Percentiles rank a stretch among this genome's conserved stretches.
Evolutionary conservation across 768 basidiomycete genomes (phyloP).

Genomic region (Gelatoporia subvermispora): DNA sequence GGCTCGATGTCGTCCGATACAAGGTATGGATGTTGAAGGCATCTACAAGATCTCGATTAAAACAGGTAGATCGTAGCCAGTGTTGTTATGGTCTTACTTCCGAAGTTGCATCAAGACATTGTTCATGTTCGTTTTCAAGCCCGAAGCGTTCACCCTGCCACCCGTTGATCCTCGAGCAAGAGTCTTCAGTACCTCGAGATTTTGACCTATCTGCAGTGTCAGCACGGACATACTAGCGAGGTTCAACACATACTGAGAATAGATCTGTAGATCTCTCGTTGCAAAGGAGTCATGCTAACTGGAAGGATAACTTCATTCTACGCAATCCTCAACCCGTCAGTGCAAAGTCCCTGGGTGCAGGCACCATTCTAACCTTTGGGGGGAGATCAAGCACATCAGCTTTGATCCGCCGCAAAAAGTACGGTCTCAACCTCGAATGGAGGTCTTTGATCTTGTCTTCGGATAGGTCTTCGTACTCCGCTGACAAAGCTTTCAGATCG

Average conservation of each 20-base stretch:
- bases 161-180: constrained; percentile 43
- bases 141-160: constrained; percentile 25
- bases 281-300: constrained; percentile 79
- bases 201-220: constrained; percentile 47
- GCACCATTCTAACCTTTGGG: constrained; percentile 57
- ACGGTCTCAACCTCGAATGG: constrained; percentile 75
- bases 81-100: constrained; percentile 47
- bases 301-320: constrained; percentile 92
- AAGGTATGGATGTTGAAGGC: constrained; percentile 89
- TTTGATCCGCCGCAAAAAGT: constrained; percentile 92
- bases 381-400: constrained; percentile 90
- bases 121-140: constrained; percentile 56
- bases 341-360: not conserved
- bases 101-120: constrained; percentile 86
- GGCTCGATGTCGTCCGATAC: constrained; percentile 80
- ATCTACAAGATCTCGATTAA: constrained; percentile 39
- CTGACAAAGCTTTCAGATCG: constrained; percentile 69
- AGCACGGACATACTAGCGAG: constrained; percentile 13
- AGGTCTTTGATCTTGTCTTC: constrained; percentile 79
- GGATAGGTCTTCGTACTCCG: constrained; percentile 69
- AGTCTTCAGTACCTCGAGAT: constrained; percentile 59
- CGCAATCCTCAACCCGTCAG: not conserved
- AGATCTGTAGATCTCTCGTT: constrained; percentile 84
- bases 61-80: not conserved
- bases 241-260: constrained; percentile 58